Evolutionary conservation across 495 filamentous ascomycete species (phyloP), one percentile per base, ranked within the genome.

Genomic region (Penicillium samsonianum): DNA sequence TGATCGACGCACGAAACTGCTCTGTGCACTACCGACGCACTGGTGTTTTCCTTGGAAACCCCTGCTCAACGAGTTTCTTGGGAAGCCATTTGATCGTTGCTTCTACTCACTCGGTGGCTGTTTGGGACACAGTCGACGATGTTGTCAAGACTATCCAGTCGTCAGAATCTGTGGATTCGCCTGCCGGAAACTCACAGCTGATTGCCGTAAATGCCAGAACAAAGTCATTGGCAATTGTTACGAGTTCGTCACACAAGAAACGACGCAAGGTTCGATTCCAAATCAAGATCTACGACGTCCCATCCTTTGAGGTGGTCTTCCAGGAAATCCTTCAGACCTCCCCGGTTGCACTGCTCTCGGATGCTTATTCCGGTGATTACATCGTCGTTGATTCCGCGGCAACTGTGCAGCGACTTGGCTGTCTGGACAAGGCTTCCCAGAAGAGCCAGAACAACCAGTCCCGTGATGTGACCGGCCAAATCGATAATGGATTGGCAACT

Each of bases 361-460:
- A 72, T 60, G 43, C 58, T 47, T 68, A 68, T 25, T 84, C 85
- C 1, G 76, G 80, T 26, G 85, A 86, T 17, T 90, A 84, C 60
- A 64, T 89, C 22, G 64, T 83, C 31, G 64, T 89, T 16, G 77
- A 78, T 63, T 43, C 63, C 8, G 57, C 64, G 14, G 72, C 67
- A 42, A 69, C 59, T 54, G 65, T 79, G 35, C 67, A 68, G 41
- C 64, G 87, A 84, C 63, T 78, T 80, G 43, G 80, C 74, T 48
- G 84, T 81, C 38, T 82, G 83, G 62, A 72, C 83, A 63, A 84
- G 78, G 72, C 81, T 70, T 23, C 65, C 76, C 56, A 81, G 59
- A 55, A 79, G 59, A 75, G 82, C 28, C 72, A 79, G n/a, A 55
- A 46, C 53, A 55, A 40, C 42, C 78, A 83, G 57, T 70, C 82